phyloP scores from a whole-genome alignment of 306 rosid genomes.

The Lagenaria siceraria region DNA sequence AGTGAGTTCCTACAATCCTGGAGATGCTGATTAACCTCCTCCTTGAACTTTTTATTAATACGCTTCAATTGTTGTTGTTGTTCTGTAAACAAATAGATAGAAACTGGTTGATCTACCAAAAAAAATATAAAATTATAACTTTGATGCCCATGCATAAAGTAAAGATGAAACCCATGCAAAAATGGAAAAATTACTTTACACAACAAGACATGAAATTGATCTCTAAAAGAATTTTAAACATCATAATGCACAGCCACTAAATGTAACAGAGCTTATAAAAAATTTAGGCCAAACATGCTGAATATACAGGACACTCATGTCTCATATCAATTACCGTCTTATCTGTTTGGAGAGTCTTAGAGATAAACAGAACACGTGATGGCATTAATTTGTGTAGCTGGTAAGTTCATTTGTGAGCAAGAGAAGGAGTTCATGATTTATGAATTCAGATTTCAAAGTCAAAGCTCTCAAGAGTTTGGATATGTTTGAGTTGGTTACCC shows the following conservation, averaged over 20 bases:
- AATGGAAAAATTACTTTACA: background rate
- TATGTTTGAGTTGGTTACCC: background rate
- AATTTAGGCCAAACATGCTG: background rate
- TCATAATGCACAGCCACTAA: background rate
- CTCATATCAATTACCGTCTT: background rate
- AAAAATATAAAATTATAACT: background rate
- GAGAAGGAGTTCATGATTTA: background rate
- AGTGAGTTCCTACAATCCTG: slow-evolving; percentile 57
- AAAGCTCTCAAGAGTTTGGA: background rate
- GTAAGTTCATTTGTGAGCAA: background rate
- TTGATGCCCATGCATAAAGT: background rate
- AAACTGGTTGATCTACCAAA: background rate
- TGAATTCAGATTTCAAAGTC: background rate
- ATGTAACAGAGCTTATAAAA: background rate
- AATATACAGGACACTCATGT: background rate
- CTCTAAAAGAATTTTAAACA: background rate
- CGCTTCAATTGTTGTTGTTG: slow-evolving; percentile 56
- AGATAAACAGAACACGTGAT: background rate
- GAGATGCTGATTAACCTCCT: slow-evolving; percentile 64
- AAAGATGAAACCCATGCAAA: background rate
- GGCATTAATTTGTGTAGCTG: background rate
- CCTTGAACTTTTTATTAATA: slow-evolving; percentile 67
- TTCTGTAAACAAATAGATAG: slow-evolving; percentile 28
- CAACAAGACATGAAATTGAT: background rate
- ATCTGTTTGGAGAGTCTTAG: background rate